These are phyloP conservation scores for Geotrichum cucujoidarum DNA, from an alignment of 1,139 yeast species.

Conservation along the genomic window DNA sequence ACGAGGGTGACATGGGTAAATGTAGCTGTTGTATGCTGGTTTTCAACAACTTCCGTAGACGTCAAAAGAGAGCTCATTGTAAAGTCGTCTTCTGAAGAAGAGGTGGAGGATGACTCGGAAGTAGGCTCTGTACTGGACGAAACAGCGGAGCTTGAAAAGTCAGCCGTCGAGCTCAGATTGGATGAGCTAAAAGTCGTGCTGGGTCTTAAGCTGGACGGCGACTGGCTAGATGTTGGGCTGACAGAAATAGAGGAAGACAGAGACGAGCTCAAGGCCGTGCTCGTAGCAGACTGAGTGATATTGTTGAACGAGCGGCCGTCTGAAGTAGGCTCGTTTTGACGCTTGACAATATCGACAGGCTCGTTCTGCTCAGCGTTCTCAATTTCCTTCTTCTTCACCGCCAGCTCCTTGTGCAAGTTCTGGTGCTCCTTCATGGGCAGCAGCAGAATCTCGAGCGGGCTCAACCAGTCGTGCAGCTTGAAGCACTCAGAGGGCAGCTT, in stretches of 20 bases:
- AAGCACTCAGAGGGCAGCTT: constrained; percentile 9
- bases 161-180: not conserved
- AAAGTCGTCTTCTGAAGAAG: not conserved
- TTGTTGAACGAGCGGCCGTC: constrained; percentile 1
- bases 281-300: not conserved
- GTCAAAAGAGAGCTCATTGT: constrained; percentile 5
- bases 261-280: not conserved
- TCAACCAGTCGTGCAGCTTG: constrained; percentile 9
- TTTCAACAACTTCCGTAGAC: constrained; percentile 2
- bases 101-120: not conserved
- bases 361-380: not conserved
- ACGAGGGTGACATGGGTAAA: constrained; percentile 15
- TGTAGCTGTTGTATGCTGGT: constrained; percentile 15
- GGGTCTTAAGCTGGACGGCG: not conserved
- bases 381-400: no score
- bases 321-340: constrained; percentile 1
- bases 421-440: constrained; percentile 7
- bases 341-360: not conserved
- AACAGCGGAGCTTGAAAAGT: not conserved
- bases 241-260: not conserved
- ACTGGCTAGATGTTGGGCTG: not conserved
- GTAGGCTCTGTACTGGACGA: constrained; percentile 1
- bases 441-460: constrained; percentile 4
- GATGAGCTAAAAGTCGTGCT: not conserved
- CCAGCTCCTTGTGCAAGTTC: not conserved